Evolutionary conservation across 768 basidiomycete genomes (phyloP).

Genomic region (Trametes coccinea): DNA sequence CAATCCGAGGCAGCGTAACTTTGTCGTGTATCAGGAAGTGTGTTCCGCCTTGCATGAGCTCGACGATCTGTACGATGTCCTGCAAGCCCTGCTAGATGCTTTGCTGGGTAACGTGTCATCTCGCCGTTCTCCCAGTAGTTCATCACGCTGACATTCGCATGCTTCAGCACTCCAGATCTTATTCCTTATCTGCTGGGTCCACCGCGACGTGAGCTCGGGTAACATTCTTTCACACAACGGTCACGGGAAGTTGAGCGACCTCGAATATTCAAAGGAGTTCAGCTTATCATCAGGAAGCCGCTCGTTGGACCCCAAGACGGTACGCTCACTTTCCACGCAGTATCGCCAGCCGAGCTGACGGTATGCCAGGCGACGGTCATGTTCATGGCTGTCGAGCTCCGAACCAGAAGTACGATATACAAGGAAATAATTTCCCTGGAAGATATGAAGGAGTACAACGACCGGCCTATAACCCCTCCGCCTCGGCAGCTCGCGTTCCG

Average conservation of each 20-base stretch:
- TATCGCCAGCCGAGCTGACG: neutral
- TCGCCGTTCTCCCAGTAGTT: neutral
- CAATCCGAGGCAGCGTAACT: slow-evolving; percentile 5
- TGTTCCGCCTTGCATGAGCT: slow-evolving; percentile 6
- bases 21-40: slow-evolving; percentile 8
- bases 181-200: neutral
- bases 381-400: slow-evolving; percentile 2
- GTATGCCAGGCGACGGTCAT: neutral
- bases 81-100: neutral
- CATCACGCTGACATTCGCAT: neutral
- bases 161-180: slow-evolving; percentile 5
- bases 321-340: neutral
- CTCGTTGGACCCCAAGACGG: slow-evolving; percentile 5
- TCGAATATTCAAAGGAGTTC: slow-evolving; percentile 7
- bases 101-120: neutral
- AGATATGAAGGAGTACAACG: neutral
- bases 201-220: slow-evolving; percentile 4
- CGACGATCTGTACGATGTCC: slow-evolving; percentile 1
- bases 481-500: neutral
- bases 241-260: neutral
- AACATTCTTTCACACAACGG: neutral
- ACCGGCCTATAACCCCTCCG: neutral
- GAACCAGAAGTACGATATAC: neutral
- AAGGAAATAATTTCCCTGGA: neutral
- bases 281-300: neutral